Conservation (phyloP, 2,329 filamentous ascomycete species). For the Teratosphaeria epicoccoides region DNA sequence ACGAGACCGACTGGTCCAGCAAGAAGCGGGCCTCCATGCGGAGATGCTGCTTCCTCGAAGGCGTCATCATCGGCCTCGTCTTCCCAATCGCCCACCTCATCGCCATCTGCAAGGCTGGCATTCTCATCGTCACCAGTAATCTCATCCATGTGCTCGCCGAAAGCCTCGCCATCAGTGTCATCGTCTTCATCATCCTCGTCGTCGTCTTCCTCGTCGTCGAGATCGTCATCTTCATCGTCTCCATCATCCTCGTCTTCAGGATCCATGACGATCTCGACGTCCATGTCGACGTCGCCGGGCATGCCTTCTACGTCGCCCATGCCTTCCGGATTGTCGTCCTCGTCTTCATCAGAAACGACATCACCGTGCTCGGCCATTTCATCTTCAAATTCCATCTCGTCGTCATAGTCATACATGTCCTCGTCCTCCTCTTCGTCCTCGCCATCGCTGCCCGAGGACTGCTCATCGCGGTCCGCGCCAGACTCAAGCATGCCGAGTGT, state of each 20-base stretch:
- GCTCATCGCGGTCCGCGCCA: slow-evolving; percentile 68
- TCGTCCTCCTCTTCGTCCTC: slow-evolving; percentile 57
- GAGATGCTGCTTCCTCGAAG: not conserved
- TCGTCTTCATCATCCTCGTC: slow-evolving; percentile 48
- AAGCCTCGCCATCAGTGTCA: slow-evolving; percentile 48
- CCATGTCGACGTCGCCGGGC: slow-evolving; percentile 49
- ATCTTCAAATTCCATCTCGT: slow-evolving; percentile 91
- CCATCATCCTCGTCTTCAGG: slow-evolving; percentile 56
- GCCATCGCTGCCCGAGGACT: slow-evolving; percentile 59
- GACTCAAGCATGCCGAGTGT: slow-evolving; percentile 90
- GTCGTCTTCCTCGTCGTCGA: slow-evolving; percentile 48
- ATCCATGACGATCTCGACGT: slow-evolving; percentile 83
- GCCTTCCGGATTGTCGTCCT: slow-evolving; percentile 67
- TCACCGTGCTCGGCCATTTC: slow-evolving; percentile 72
- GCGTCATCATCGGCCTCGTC: slow-evolving; percentile 32
- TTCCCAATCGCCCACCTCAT: slow-evolving; percentile 35
- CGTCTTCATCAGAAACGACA: slow-evolving; percentile 79
- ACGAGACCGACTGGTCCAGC: slow-evolving; percentile 31
- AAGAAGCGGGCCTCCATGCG: slow-evolving; percentile 21
- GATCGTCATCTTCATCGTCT: slow-evolving; percentile 50
- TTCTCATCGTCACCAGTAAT: slow-evolving; percentile 39
- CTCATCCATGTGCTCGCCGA: slow-evolving; percentile 45
- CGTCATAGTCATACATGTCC: slow-evolving; percentile 82
- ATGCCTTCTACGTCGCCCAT: slow-evolving; percentile 64
- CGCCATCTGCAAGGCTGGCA: slow-evolving; percentile 35